Evolutionary conservation across 106 monocot species (phyloP).

Genomic region (Dendrobium chrysotoxum): DNA sequence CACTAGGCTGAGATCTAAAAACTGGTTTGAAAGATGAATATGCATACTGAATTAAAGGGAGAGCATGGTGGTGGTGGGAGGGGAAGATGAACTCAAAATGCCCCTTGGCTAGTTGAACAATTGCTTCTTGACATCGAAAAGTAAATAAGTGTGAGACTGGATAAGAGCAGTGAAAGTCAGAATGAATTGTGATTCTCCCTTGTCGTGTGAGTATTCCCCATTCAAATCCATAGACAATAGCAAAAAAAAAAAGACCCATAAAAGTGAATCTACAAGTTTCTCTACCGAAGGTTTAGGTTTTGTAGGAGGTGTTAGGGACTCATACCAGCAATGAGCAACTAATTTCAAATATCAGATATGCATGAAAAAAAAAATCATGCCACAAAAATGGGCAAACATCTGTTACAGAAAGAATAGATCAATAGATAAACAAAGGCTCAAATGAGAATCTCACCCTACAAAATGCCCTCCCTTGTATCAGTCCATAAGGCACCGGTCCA

Average conservation of each 20-base stretch:
- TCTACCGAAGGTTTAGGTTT: too few species aligned
- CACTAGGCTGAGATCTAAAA: neutral
- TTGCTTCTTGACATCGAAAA: neutral
- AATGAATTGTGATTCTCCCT: neutral
- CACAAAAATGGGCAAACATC: neutral
- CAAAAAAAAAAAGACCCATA: neutral
- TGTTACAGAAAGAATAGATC: neutral
- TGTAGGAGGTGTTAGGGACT: too few species aligned
- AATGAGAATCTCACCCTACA: constrained; percentile 47
- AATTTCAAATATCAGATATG: too few species aligned
- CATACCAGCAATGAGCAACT: too few species aligned
- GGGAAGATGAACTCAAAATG: neutral
- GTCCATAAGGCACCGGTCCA: constrained; percentile 61
- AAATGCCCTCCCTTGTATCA: constrained; percentile 63
- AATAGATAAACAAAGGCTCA: neutral
- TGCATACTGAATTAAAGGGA: neutral
- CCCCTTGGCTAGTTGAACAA: neutral
- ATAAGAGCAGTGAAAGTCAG: neutral
- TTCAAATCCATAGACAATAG: neutral
- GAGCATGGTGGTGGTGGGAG: neutral
- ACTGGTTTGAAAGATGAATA: neutral
- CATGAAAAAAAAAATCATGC: neutral
- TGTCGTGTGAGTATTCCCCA: neutral
- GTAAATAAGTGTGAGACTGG: neutral
- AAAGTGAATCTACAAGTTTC: neutral